Evolutionary conservation across 2,329 filamentous ascomycete species (phyloP), one percentile per base, ranked within the genome.

Genomic region (Zopfia rhizophila): DNA sequence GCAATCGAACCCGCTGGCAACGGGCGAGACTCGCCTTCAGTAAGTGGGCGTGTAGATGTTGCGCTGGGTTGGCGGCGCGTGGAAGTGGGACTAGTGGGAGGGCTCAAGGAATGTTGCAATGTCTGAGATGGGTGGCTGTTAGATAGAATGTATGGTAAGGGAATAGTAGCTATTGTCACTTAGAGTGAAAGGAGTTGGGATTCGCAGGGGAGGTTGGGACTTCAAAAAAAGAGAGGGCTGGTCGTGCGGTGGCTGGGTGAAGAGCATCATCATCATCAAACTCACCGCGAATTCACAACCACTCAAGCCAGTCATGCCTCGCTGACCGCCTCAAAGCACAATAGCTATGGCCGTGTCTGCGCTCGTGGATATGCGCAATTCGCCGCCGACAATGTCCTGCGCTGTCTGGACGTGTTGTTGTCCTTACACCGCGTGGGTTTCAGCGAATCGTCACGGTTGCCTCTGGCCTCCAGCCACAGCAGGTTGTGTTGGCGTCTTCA

Each of bases 191-290:
- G 31, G 30, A 33, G 40, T 24, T 38, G 41, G 44, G 48, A 42
- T 51, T 51, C 14, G 16, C 25, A 21, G 45, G 48, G 56, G 56
- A 48, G 56, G 56, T 49, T 57, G 56, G 54, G 46, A n/a, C n/a
- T n/a, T n/a, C n/a, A n/a, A n/a, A n/a, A n/a, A n/a, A n/a, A 14
- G 35, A 48, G 45, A 42, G 35, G n/a, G 48, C 24, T 45, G 47
- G 22, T 4, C 12, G 25, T 19, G 25, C 33, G 53, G 56, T 31
- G 53, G 55, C 48, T 56, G 55, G 55, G 48, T 19, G 14, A 35
- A 12, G 31, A 30, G 37, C 30, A 14, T 24, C 38, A 47, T 29
- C 25, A 35, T 12, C 50, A 43, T 52, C 41, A 56, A 50, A 43
- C 41, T 50, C 44, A 48, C 49, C 49, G 42, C 41, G 40, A 50